phyloP scores from a whole-genome alignment of 371 early-diverging fungal genomes.

The Apophysomyces elegans region DNA sequence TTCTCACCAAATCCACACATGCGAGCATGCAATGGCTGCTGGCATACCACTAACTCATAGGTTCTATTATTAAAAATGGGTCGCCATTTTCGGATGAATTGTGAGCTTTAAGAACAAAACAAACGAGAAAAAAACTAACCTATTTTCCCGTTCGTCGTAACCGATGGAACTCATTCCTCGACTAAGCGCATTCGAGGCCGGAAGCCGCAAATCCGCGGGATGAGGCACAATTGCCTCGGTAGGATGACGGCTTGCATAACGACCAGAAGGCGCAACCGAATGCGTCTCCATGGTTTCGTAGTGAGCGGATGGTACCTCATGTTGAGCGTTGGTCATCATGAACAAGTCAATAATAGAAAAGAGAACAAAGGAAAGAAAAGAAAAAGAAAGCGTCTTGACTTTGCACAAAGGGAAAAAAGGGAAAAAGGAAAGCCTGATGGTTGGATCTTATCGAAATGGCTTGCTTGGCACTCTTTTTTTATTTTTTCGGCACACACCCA shows the following conservation, averaged over 20 bases:
- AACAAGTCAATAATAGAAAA: not conserved
- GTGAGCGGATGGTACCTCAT: constrained; percentile 7
- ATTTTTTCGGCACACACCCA: not conserved
- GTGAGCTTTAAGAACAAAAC: not conserved
- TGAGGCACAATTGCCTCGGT: not conserved
- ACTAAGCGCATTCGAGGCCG: not conserved
- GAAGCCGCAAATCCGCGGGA: not conserved
- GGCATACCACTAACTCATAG: constrained; percentile 61
- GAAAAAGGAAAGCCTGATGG: not conserved
- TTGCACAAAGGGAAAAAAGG: not conserved
- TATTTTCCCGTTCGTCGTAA: constrained; percentile 32
- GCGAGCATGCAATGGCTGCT: constrained; percentile 82
- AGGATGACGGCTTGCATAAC: not conserved
- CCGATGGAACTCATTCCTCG: constrained; percentile 15
- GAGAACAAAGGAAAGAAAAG: too few species aligned
- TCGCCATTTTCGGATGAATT: too few species aligned
- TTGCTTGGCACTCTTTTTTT: not conserved
- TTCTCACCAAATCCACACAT: constrained; percentile 90
- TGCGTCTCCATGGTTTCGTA: not conserved
- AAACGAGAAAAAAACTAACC: constrained; percentile 14
- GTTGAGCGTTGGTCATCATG: constrained; percentile 10
- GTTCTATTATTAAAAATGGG: constrained; percentile 30
- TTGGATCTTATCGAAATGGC: not conserved
- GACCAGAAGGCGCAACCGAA: not conserved
- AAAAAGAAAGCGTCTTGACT: too few species aligned